Evolutionary conservation across 306 rosid species (phyloP).

Genomic region (Begonia loranthoides): DNA sequence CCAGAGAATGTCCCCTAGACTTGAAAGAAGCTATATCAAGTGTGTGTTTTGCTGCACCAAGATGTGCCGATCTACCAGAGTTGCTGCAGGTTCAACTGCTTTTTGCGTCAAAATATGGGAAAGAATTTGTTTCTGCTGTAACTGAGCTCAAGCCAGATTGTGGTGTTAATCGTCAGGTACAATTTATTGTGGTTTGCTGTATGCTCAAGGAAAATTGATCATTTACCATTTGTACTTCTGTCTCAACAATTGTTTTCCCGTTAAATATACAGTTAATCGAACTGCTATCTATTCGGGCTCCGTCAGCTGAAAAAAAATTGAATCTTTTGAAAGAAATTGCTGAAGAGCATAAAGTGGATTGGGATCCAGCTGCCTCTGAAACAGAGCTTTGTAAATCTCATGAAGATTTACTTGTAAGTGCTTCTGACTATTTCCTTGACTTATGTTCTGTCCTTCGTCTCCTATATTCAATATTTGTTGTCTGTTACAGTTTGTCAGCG

Average conservation of each 20-base stretch:
- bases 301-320: slow-evolving; percentile 77
- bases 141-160: slow-evolving; percentile 85
- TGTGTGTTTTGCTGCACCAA: slow-evolving; percentile 90
- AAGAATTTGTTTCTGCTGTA: slow-evolving; percentile 70
- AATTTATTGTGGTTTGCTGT: no score
- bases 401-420: slow-evolving; percentile 70
- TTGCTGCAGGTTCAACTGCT: slow-evolving; percentile 77
- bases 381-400: slow-evolving; percentile 56
- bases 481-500: slow-evolving; percentile 30
- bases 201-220: neutral
- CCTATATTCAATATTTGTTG: slow-evolving; percentile 5
- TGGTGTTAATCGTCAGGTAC: slow-evolving; percentile 97
- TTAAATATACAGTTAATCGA: slow-evolving; percentile 55
- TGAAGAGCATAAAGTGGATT: slow-evolving; percentile 75
- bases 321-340: slow-evolving; percentile 89
- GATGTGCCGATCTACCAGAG: slow-evolving; percentile 89
- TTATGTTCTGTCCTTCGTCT: slow-evolving; percentile 2
- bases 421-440: slow-evolving; percentile 6
- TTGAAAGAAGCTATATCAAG: slow-evolving; percentile 95
- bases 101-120: slow-evolving; percentile 78
- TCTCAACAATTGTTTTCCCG: slow-evolving; percentile 7
- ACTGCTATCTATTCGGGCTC: slow-evolving; percentile 78
- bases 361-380: slow-evolving; percentile 93
- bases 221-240: neutral
- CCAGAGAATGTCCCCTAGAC: slow-evolving; percentile 86